Base-by-base conservation (phyloP, 1,139 yeast genomes). In the Yamadazyma blattariae region DNA sequence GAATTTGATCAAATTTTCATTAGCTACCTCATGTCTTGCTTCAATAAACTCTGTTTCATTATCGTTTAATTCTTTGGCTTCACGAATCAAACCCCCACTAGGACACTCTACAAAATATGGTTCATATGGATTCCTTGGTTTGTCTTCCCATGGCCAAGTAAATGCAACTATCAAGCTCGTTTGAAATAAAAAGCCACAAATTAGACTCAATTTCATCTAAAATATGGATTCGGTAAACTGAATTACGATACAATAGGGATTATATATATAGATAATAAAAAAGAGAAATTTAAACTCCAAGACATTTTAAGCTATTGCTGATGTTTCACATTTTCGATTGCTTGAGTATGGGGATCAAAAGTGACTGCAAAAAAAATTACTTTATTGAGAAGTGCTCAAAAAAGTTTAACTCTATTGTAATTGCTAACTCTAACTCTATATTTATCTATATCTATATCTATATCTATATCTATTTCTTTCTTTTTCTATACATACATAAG, bases 31-130 rank as follows among this genome's bases (percentile, higher is more conserved):
- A n/a, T 57, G 58, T 34, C 74, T 46, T 2, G 46, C 33, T 9
- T 32, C 18, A 5, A 68, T 42, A 38, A 65, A 68, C 1, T 51
- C 51, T n/a, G 38, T 32, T 41, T 68, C 74, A 8, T 39, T 26
- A 2, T 43, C 33, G 1, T 62, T 54, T 10, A 67, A 41, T 12
- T 44, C 46, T 2, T 36, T 36, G 3, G 71, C 73, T 27, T 52
- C 57, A 42, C 74, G 45, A 2, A 54, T 36, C 19, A 60, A 30
- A 7, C 40, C 27, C 6, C 34, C 40, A 9, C 46, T 35, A 1
- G 69, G 68, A 38, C 71, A 64, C 4, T 45, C 30, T 2, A 56
- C 48, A 14, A 45, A 39, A 29, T 47, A 47, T 0, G 71, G 71
- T 23, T 48, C 52, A 38, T 64, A 64, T 1, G 54, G 49, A 39